Evolutionary conservation across 2,329 filamentous ascomycete genomes (phyloP), one percentile per base, ranked within the genome.

Genomic region (Myriosclerotinia duriaeana): DNA sequence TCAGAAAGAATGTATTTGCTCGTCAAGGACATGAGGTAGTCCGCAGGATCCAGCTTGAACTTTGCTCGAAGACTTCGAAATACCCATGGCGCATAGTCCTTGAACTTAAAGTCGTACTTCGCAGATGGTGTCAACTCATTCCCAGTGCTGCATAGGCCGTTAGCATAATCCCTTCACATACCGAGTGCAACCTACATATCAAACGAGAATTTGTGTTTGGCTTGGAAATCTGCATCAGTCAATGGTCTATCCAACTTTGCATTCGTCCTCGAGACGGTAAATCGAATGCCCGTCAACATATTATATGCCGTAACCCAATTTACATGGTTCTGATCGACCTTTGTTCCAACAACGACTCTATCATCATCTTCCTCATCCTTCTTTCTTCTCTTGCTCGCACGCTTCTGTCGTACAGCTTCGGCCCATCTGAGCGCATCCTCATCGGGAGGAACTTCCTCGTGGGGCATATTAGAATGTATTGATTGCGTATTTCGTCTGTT

Each of bases 31-130:
- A 99, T 96, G 69, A 99, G 87, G 77, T 99, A 99, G 79, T 99
- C 95, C 72, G 94, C 95, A 30, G 95, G 95, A 76, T 99, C 95
- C 65, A 98, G 86, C 73, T 90, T 88, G 81, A 99, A 99, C 70
- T 89, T 90, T 59, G 87, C 83, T 71, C 95, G 91, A 53, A 99
- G 84, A 79, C 93, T 92, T 74, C 95, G 92, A 80, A 99, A 99
- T 67, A 99, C 95, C 93, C 94, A 98, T 66, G 95, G 95, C n/a
- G 94, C 94, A 79, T 99, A 99, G 80, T 99, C 95, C 81, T 99
- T 99, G 84, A 99, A 99, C 79, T 99, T 99, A 87, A 99, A 99
- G 81, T 99, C 95, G 82, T 99, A 99, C 80, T 99, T 98, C 72
- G 95, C 93, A 69, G 94, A 97, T 30, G 95, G 95, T 6, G 96